Percentiles rank a stretch among this genome's conserved stretches.
phyloP scores from a whole-genome alignment of 2,329 filamentous ascomycete species.

The Microcyclospora tardicrescens region DNA sequence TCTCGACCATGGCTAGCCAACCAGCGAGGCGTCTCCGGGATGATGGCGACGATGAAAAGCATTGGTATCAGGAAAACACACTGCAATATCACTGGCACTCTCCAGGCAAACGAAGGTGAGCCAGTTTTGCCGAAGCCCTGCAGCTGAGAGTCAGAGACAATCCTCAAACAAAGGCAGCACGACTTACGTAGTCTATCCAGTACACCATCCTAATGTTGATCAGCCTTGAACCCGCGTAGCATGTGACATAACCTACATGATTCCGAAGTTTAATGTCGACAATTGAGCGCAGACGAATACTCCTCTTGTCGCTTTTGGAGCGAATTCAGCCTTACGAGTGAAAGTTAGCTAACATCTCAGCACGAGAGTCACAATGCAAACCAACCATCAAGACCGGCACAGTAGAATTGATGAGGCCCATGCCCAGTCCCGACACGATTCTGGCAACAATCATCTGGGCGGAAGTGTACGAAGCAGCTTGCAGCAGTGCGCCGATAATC shows the following conservation, averaged over 20 bases:
- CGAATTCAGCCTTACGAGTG: conserved; percentile 23
- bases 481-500: conserved; percentile 30
- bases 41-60: conserved; percentile 25
- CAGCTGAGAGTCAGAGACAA: conserved; percentile 18
- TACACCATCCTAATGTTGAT: conserved; percentile 30
- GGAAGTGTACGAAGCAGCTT: conserved; percentile 28
- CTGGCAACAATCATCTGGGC: conserved; percentile 33
- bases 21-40: conserved; percentile 35
- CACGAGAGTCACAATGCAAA: too few species aligned
- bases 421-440: conserved; percentile 32
- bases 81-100: conserved; percentile 32
- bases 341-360: too few species aligned
- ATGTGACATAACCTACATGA: background rate
- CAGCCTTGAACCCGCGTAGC: background rate
- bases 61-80: conserved; percentile 30
- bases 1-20: conserved; percentile 27
- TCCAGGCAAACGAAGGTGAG: conserved; percentile 21
- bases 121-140: conserved; percentile 13
- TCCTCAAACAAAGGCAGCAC: too few species aligned
- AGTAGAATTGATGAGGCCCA: conserved; percentile 34
- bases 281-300: conserved; percentile 36
- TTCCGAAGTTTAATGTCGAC: conserved; percentile 34
- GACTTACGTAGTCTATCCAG: conserved; percentile 32
- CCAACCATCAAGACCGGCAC: conserved; percentile 29
- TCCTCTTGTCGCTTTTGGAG: conserved; percentile 19